Conservation (phyloP, 1,284 basidiomycete genomes). For the Pholiota adiposa region DNA sequence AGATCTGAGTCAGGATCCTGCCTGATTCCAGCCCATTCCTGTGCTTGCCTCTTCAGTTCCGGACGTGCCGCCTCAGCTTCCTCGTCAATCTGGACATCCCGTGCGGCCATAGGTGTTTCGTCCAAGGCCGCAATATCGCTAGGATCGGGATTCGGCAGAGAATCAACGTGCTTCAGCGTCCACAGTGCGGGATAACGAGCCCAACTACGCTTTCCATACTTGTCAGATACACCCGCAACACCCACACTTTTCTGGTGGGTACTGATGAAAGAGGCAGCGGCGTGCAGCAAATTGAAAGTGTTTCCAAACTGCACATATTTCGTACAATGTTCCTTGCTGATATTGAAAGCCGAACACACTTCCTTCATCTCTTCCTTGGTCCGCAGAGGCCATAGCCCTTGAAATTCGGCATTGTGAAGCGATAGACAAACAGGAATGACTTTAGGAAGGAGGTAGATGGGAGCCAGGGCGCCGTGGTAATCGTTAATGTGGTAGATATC, state of each 20-base stretch:
- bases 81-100: conserved; percentile 78
- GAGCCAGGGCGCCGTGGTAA: conserved; percentile 90
- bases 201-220: conserved; percentile 95
- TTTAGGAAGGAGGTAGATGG: conserved; percentile 89
- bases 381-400: conserved; percentile 92
- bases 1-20: conserved; percentile 89
- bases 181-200: conserved; percentile 93
- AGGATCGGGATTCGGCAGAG: conserved; percentile 90
- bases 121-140: conserved; percentile 92
- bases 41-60: conserved; percentile 87
- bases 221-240: conserved; percentile 95
- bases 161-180: conserved; percentile 94
- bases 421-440: conserved; percentile 89
- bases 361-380: conserved; percentile 98
- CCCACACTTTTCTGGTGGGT: conserved; percentile 91
- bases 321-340: conserved; percentile 91
- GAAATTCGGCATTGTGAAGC: conserved; percentile 96
- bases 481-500: conserved; percentile 92
- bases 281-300: conserved; percentile 93
- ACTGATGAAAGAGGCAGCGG: conserved; percentile 89
- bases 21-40: conserved; percentile 91
- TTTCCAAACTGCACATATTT: conserved; percentile 97
- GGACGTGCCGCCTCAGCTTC: conserved; percentile 88
- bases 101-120: conserved; percentile 71
- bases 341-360: conserved; percentile 95